These are phyloP conservation scores for Vigna unguiculata DNA, from an alignment of 306 rosid species.

Conservation along the genomic window DNA sequence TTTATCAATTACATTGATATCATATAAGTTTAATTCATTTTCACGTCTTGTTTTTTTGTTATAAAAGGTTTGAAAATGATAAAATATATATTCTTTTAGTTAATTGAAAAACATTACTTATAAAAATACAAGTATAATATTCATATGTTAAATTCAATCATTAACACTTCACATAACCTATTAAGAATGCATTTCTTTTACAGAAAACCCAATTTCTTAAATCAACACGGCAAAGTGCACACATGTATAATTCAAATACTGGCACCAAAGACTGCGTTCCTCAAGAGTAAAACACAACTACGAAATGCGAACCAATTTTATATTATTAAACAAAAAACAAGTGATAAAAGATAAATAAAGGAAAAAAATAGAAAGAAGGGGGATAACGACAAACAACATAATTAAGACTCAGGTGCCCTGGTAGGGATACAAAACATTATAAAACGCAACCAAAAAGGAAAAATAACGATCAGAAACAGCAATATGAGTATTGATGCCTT, in stretches of 20 bases:
- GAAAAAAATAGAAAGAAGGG: neutral
- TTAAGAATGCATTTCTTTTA: too few relatives aligned
- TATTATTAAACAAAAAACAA: neutral
- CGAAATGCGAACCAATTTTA: neutral
- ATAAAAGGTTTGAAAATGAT: too few relatives aligned
- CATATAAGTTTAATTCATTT: too few relatives aligned
- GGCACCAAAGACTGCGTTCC: neutral
- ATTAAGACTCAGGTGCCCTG: neutral
- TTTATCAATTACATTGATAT: too few relatives aligned
- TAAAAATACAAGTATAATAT: too few relatives aligned
- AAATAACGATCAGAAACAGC: conserved; percentile 7
- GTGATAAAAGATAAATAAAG: neutral
- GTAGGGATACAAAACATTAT: conserved; percentile 29
- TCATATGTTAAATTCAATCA: too few relatives aligned
- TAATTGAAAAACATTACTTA: too few relatives aligned
- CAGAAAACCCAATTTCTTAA: too few relatives aligned
- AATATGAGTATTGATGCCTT: conserved; percentile 14
- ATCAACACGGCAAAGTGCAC: too few relatives aligned
- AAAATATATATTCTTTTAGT: too few relatives aligned
- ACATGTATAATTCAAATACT: neutral
- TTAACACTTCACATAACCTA: too few relatives aligned
- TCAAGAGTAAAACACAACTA: neutral
- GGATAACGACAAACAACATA: neutral
- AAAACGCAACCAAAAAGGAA: conserved; percentile 15
- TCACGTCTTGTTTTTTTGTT: too few relatives aligned